Evolutionary conservation across 1,139 yeast species (phyloP), one percentile per base, ranked within the genome.

Genomic region (Geotrichum siamense): DNA sequence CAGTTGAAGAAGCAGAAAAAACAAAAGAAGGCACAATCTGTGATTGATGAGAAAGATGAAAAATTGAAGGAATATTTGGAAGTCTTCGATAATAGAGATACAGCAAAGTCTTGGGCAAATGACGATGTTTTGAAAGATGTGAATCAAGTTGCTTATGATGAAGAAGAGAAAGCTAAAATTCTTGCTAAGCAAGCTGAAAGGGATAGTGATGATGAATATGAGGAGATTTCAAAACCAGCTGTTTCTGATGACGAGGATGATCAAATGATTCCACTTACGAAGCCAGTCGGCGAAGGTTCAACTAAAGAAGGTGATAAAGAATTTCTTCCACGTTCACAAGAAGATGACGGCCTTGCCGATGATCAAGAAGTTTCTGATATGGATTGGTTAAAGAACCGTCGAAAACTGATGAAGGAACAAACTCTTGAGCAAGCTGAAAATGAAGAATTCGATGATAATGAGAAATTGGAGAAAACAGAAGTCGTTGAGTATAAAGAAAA

Each of bases 371-470:
- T 85, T 8, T 73, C 93, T 13, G 97, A 89, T 67, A 65, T 84
- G 47, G 96, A 89, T 51, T 89, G 98, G 98, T 72, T 91, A 51
- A 79, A 78, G 55, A 75, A 75, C 56, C 78, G 86, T 61, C 74
- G 94, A 62, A 77, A 74, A 17, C 76, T 94, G 58, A 84, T 87
- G 59, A 76, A 69, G 50, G 87, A 79, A 45, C 69, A 63, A 28
- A 70, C 65, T 37, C 53, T 48, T 15, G 57, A 52, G 61, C 42
- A 48, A 23, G 45, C 48, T 23, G 41, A 46, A 5, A 49, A 47
- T 10, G 52, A 54, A 35, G 58, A 50, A 16, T n/a, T n/a, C n/a
- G n/a, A n/a, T n/a, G 52, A 16, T 3, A 19, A 32, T 10, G 45
- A 35, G 19, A 23, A 44, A 5, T 45, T 38, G 33, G 45, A 42